Conservation (phyloP, 345 rosid species). For the Citrus sp. region DNA sequence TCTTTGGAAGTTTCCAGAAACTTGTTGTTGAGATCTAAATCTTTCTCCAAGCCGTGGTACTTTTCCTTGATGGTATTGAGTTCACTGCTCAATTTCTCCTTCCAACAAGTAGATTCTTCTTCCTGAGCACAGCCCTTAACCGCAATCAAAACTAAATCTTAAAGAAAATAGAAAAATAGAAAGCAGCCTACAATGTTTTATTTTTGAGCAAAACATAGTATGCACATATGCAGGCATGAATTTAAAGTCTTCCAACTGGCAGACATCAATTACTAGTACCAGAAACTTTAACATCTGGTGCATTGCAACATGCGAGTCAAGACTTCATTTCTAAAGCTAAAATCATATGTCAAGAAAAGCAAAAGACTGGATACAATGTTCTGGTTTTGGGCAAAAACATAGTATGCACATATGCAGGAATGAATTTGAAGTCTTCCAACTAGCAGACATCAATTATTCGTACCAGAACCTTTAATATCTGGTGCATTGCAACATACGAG, state of each 20-base stretch:
- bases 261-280: neutral
- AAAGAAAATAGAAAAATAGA: conserved; percentile 17
- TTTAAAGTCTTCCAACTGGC: neutral
- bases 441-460: neutral
- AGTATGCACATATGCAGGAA: neutral
- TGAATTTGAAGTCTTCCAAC: neutral
- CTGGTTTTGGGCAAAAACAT: neutral
- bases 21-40: conserved; percentile 38
- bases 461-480: neutral
- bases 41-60: conserved; percentile 43
- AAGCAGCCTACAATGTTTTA: conserved; percentile 4
- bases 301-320: neutral
- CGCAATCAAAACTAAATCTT: conserved; percentile 45
- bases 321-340: neutral
- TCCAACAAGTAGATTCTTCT: conserved; percentile 36
- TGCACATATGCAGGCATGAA: neutral
- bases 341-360: neutral
- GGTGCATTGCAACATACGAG: neutral
- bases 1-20: conserved; percentile 49
- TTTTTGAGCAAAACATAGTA: neutral
- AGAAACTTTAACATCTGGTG: neutral
- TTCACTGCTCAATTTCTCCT: conserved; percentile 44
- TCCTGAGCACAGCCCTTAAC: conserved; percentile 51
- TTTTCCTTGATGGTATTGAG: conserved; percentile 49
- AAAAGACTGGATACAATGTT: conserved; percentile 1